A percentile compares a stretch with the other conserved stretches of the same genome.
Evolutionary conservation across 805 yeast genomes (phyloP).

Genomic region (Candida ortonii): DNA sequence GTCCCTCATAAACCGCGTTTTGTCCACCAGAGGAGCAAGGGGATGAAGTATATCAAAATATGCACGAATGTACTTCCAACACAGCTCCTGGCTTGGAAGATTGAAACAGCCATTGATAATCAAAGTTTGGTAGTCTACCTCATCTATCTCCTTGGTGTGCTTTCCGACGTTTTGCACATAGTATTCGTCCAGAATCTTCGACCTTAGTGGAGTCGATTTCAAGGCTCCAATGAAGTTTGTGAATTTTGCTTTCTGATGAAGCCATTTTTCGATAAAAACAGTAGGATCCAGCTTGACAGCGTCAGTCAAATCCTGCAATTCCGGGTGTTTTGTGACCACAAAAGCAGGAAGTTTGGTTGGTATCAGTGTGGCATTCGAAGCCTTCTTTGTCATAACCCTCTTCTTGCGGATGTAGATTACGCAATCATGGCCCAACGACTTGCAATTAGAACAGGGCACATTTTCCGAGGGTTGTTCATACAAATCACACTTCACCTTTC

Average conservation of each 20-base stretch:
- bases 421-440: conserved; percentile 67
- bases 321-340: conserved; percentile 7
- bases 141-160: conserved; percentile 21
- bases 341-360: conserved; percentile 21
- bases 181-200: conserved; percentile 12
- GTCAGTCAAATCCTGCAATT: conserved; percentile 4
- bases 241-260: conserved; percentile 9
- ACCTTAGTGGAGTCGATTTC: conserved; percentile 8
- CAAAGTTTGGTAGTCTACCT: conserved; percentile 59
- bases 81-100: conserved; percentile 56
- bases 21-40: conserved; percentile 61
- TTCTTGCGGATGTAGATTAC: conserved; percentile 57
- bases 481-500: conserved; percentile 72
- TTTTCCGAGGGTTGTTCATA: conserved; percentile 31
- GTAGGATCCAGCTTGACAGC: conserved; percentile 17
- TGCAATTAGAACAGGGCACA: conserved; percentile 61
- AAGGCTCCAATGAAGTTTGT: conserved; percentile 28
- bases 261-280: conserved; percentile 4
- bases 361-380: conserved; percentile 12
- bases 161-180: conserved; percentile 7
- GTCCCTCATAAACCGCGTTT: conserved; percentile 56
- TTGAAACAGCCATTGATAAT: conserved; percentile 67
- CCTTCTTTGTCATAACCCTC: conserved; percentile 30
- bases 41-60: conserved; percentile 68
- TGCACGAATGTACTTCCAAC: conserved; percentile 57